These are phyloP conservation scores for Trypethelium eluteriae DNA, from an alignment of 495 filamentous ascomycete species.

Conservation along the genomic window DNA sequence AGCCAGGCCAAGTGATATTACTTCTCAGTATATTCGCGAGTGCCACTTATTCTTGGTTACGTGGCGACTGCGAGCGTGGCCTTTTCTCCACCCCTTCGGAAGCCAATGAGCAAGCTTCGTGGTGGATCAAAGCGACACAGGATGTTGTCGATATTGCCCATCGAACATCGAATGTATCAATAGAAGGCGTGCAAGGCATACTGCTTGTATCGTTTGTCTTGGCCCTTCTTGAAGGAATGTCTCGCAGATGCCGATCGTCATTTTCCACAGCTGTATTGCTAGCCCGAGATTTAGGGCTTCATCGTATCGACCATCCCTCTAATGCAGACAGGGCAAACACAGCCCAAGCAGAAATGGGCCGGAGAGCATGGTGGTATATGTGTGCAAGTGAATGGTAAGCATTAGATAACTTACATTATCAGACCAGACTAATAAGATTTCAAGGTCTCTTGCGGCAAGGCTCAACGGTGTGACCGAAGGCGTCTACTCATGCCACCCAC, in stretches of 20 bases:
- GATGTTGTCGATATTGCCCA: conserved; percentile 39
- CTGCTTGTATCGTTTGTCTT: conserved; percentile 38
- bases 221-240: conserved; percentile 38
- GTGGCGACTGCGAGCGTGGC: conserved; percentile 20
- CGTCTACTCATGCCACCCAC: conserved; percentile 38
- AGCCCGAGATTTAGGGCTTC: conserved; percentile 38
- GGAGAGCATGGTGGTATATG: conserved; percentile 47
- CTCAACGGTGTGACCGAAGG: conserved; percentile 36
- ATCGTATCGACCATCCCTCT: conserved; percentile 38
- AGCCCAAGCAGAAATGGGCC: conserved; percentile 37
- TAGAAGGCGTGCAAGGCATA: conserved; percentile 43
- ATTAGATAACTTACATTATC: background rate
- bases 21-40: conserved; percentile 42
- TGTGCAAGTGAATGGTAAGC: conserved; percentile 42
- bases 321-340: conserved; percentile 24
- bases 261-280: conserved; percentile 31
- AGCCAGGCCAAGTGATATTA: conserved; percentile 35
- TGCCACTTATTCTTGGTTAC: conserved; percentile 39
- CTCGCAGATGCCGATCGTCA: conserved; percentile 32
- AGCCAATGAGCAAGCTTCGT: conserved; percentile 29
- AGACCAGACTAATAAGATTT: background rate
- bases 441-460: conserved; percentile 36
- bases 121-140: conserved; percentile 37
- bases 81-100: conserved; percentile 33
- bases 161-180: conserved; percentile 24